Conservation (phyloP, 345 rosid species). For the Camelina laxa region DNA sequence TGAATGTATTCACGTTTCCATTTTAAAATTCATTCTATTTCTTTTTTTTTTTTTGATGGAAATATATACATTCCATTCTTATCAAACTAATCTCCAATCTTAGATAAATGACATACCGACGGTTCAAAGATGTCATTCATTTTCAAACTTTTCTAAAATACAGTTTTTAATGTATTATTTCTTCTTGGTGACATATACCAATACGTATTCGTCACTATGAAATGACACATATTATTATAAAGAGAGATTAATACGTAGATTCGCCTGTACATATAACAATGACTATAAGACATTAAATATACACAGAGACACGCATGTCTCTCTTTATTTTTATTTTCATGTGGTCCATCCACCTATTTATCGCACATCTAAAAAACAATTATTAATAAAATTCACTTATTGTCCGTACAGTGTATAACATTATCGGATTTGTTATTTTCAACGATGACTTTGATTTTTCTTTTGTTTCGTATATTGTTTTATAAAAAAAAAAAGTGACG, state of each 20-base stretch:
- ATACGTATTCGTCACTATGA: slow-evolving; percentile 18
- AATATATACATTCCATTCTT: background rate
- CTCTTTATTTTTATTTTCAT: background rate
- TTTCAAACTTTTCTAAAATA: background rate
- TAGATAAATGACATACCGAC: background rate
- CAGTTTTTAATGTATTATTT: background rate
- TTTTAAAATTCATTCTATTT: background rate
- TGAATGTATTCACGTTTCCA: no score
- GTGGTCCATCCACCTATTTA: slow-evolving; percentile 41
- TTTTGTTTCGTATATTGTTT: background rate
- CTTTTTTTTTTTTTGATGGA: background rate
- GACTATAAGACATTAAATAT: slow-evolving; percentile 32
- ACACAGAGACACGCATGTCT: slow-evolving; percentile 40
- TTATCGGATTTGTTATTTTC: slow-evolving; percentile 8
- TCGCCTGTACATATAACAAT: slow-evolving; percentile 34
- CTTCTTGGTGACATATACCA: background rate
- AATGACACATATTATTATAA: background rate
- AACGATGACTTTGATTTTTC: background rate
- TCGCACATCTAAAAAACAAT: slow-evolving; percentile 38
- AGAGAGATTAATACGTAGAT: slow-evolving; percentile 24
- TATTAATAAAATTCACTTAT: slow-evolving; percentile 22
- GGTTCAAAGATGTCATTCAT: background rate
- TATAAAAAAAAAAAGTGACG: slow-evolving; percentile 25
- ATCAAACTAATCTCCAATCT: background rate
- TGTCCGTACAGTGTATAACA: slow-evolving; percentile 55